Evolutionary conservation across 257 asterid genomes (phyloP), one percentile per base, ranked within the genome.

Genomic region (Primulina huaijiensis): DNA sequence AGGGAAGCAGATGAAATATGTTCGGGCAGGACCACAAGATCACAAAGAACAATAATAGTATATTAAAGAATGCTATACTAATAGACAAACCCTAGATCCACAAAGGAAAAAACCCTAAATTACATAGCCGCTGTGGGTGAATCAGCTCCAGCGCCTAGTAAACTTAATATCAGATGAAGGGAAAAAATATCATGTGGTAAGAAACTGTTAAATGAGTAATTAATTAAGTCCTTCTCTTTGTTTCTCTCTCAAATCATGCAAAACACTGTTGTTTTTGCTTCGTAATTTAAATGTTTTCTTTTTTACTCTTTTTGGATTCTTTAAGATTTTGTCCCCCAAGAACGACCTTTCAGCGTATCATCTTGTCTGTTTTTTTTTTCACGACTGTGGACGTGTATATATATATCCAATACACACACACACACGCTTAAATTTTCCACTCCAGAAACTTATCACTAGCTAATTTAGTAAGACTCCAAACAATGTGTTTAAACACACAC

Each of bases 211-310:
- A 17, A n/a, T 21, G 23, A 62, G 65, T 40, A 29, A 38, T 68
- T 17, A 46, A 21, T 25, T 21, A 20, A 52, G 25, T 63, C 59
- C 64, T n/a, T 69, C 57, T 19, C 31, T 67, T 23, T 7, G 8
- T 73, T 60, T 86, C 88, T 83, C 89, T 83, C 81, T 78, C 84
- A 73, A 67, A 83, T 80, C 76, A 76, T 81, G 71, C 77, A 72
- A 75, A 61, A 70, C 76, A 65, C 72, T 70, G 77, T 67, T 67
- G 37, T 55, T 23, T 69, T 35, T 11, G 57, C 17, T 80, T 81
- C 67, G 74, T 40, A 50, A 38, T 72, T 76, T 64, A 74, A 64
- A 55, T 77, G 37, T 64, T 69, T 80, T 58, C 60, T 56, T 72
- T 80, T 64, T 40, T 72, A 68, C 61, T 70, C 61, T 72, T 73